Evolutionary conservation across 2,329 filamentous ascomycete species (phyloP).

Genomic region (Botrytis tulipae): DNA sequence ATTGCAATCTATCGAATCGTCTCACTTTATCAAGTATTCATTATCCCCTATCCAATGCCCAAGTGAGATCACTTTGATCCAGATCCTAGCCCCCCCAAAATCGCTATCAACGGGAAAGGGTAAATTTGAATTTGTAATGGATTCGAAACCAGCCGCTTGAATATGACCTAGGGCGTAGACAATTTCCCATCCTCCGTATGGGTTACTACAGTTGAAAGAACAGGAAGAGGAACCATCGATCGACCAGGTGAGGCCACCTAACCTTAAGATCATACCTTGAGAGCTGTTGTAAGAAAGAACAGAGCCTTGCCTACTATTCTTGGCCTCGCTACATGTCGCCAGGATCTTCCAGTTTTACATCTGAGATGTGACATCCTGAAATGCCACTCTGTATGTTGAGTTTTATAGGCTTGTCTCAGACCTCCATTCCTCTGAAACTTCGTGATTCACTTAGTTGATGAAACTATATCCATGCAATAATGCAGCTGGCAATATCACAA

Average conservation of each 20-base stretch:
- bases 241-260: background rate
- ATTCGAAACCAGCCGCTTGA: background rate
- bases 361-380: background rate
- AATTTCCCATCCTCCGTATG: background rate
- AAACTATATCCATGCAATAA: background rate
- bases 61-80: background rate
- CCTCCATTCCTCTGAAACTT: background rate
- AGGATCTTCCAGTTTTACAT: background rate
- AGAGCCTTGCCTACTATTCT: background rate
- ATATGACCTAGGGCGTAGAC: background rate
- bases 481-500: constrained; percentile 41
- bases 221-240: background rate
- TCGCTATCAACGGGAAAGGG: background rate
- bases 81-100: background rate
- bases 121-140: background rate
- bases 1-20: background rate
- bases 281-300: background rate
- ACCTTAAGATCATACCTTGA: background rate
- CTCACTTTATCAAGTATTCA: background rate
- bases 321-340: background rate
- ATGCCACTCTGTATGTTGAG: background rate
- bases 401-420: background rate
- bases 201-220: background rate
- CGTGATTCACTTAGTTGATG: too few species aligned
- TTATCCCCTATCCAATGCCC: too few species aligned